Conservation (phyloP, 192 early-diverging fungal species). For the Chytriomyces sp. region DNA sequence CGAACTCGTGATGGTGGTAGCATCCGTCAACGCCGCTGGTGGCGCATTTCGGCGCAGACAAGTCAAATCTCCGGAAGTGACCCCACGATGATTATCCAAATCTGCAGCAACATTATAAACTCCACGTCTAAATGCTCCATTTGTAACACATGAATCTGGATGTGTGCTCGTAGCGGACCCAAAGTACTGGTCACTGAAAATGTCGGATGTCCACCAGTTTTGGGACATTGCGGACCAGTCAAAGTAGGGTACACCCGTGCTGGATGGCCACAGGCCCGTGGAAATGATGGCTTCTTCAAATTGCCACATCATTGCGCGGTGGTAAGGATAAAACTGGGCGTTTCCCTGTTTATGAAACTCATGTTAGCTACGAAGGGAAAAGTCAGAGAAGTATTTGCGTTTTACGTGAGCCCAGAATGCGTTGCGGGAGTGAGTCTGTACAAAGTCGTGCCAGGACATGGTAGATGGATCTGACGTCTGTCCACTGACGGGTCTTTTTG, state of each 20-base stretch:
- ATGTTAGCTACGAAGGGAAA: neutral
- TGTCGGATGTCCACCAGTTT: slow-evolving; percentile 7
- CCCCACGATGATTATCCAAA: neutral
- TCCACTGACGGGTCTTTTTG: slow-evolving; percentile 1
- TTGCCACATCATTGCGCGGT: slow-evolving; percentile 23
- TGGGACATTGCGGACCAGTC: slow-evolving; percentile 35
- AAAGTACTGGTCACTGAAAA: slow-evolving; percentile 19
- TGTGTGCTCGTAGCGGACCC: neutral
- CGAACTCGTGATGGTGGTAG: slow-evolving; percentile 14
- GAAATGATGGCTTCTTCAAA: slow-evolving; percentile 16
- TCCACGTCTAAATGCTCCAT: slow-evolving; percentile 14
- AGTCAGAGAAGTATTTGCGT: neutral
- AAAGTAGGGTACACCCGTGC: slow-evolving; percentile 19
- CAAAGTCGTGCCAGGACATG: slow-evolving; percentile 22
- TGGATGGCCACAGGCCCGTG: neutral
- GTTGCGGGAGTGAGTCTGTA: slow-evolving; percentile 1
- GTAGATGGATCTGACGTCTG: neutral
- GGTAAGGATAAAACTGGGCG: slow-evolving; percentile 33
- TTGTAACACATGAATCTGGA: slow-evolving; percentile 8
- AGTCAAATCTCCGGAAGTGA: neutral
- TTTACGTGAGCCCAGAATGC: slow-evolving; percentile 9
- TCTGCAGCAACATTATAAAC: neutral
- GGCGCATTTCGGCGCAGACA: slow-evolving; percentile 24
- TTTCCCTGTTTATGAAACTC: slow-evolving; percentile 13
- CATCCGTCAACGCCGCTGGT: neutral